A percentile compares a stretch with the other conserved stretches of the same genome.
Evolutionary conservation across 2,329 filamentous ascomycete genomes (phyloP).

Genomic region (Gremmenia infestans): DNA sequence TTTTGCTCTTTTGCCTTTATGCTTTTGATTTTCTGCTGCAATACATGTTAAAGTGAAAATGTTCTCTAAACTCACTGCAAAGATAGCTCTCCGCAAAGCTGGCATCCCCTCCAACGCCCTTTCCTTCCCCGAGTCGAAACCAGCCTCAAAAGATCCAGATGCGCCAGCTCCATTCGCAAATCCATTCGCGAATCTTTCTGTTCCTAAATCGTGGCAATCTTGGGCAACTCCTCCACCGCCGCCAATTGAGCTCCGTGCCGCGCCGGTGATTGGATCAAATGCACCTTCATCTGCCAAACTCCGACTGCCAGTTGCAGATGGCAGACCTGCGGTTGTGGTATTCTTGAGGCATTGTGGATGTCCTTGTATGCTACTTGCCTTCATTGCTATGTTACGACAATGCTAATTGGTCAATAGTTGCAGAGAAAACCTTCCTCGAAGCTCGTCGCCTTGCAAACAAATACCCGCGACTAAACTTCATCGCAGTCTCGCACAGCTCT

Average conservation of each 20-base stretch:
- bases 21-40: background rate
- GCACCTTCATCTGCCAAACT: constrained; percentile 23
- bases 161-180: constrained; percentile 22
- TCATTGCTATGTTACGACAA: background rate
- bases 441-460: constrained; percentile 49
- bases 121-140: constrained; percentile 9
- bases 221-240: constrained; percentile 28
- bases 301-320: constrained; percentile 41
- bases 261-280: constrained; percentile 21
- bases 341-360: constrained; percentile 71
- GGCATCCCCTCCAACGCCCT: constrained; percentile 26
- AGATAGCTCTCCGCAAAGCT: constrained; percentile 29
- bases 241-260: constrained; percentile 21
- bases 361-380: constrained; percentile 52
- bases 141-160: constrained; percentile 14
- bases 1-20: background rate
- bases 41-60: constrained; percentile 10
- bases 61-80: constrained; percentile 30
- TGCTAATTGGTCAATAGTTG: constrained; percentile 42
- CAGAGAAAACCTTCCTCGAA: constrained; percentile 59
- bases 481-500: constrained; percentile 58
- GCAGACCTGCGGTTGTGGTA: constrained; percentile 54
- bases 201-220: constrained; percentile 26
- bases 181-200: constrained; percentile 25
- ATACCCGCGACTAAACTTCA: constrained; percentile 49